Evolutionary conservation across 257 asterid species (phyloP), one percentile per base, ranked within the genome.

Genomic region (Mitragyna speciosa): DNA sequence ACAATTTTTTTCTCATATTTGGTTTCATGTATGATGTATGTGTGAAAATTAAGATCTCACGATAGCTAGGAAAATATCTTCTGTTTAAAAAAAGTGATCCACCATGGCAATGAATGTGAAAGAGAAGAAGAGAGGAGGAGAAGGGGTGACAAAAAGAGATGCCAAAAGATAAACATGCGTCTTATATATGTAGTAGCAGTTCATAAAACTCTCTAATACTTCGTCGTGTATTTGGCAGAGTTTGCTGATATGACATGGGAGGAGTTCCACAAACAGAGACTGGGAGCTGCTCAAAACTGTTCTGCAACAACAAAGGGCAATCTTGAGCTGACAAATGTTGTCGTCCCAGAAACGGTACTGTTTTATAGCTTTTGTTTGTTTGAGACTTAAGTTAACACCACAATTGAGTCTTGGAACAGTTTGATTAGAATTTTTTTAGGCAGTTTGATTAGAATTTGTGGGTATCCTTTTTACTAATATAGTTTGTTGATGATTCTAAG

Each of bases 251-350:
- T 94, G 96, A 92, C 97, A 24, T 96, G 99, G 99, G 95, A 92
- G 1, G 99, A 96, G 87, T 96, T 96, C 90, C 91, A 84, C 12
- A 87, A 71, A 76, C 91, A 92, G 56, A 86, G 77, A 78, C 74
- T 96, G 82, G 99, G 99, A 80, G 99, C 97, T 70, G 90, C 99
- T 83, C 98, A 96, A 81, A 94, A 96, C 87, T 96, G 99, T 85
- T 96, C 98, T 52, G 99, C 99, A 68, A 96, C 99, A 67, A 78
- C 82, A 28, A 92, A 73, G 81, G 96, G 98, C 80, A 96, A 84
- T 81, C 97, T 92, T 89, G 89, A 90, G 87, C 88, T 89, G 81
- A 84, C 97, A 14, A 80, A 83, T 72, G 87, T 26, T 7, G 74
- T 81, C 76, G 88, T 92, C 61, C 98, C 99, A 0, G 90, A 84